phyloP scores from a whole-genome alignment of 148 eudicot species.

The Diospyros lotus region DNA sequence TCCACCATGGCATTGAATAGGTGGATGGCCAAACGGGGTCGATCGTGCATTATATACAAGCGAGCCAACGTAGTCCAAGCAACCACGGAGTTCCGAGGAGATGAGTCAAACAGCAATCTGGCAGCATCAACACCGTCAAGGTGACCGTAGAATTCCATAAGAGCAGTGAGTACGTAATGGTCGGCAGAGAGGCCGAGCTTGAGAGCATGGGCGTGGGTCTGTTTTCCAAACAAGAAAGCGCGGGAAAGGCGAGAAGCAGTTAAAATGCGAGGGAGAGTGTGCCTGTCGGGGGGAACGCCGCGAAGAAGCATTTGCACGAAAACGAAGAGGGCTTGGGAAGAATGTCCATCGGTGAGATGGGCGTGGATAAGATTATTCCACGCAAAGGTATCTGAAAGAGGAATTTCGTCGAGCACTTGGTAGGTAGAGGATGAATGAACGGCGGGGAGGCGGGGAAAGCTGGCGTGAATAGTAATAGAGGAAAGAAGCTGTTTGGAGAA shows the following conservation, averaged over 20 bases:
- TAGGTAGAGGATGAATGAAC: slow-evolving; percentile 10
- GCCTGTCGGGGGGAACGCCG: slow-evolving; percentile 59
- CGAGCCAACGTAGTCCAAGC: slow-evolving; percentile 53
- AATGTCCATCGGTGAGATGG: slow-evolving; percentile 35
- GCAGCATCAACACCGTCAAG: slow-evolving; percentile 41
- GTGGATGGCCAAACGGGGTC: slow-evolving; percentile 42
- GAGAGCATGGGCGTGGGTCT: slow-evolving; percentile 60
- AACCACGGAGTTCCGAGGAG: slow-evolving; percentile 18
- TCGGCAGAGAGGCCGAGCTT: slow-evolving; percentile 44
- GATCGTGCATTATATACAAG: slow-evolving; percentile 42
- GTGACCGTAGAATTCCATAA: slow-evolving; percentile 60
- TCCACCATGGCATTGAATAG: slow-evolving; percentile 49
- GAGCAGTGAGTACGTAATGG: slow-evolving; percentile 52
- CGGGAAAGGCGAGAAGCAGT: slow-evolving; percentile 34
- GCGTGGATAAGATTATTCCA: slow-evolving; percentile 59
- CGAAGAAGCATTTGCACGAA: slow-evolving; percentile 52
- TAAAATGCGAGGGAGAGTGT: slow-evolving; percentile 61
- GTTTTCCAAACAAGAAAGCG: slow-evolving; percentile 45
- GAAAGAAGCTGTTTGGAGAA: no score
- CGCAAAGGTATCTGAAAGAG: slow-evolving; percentile 39
- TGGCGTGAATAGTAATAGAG: no score
- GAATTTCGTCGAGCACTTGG: slow-evolving; percentile 42
- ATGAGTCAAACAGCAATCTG: slow-evolving; percentile 40
- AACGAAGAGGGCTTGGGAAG: slow-evolving; percentile 26
- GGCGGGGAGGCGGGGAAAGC: no score